Conservation (phyloP, 2,329 filamentous ascomycete species). For the Fusarium burgessii region DNA sequence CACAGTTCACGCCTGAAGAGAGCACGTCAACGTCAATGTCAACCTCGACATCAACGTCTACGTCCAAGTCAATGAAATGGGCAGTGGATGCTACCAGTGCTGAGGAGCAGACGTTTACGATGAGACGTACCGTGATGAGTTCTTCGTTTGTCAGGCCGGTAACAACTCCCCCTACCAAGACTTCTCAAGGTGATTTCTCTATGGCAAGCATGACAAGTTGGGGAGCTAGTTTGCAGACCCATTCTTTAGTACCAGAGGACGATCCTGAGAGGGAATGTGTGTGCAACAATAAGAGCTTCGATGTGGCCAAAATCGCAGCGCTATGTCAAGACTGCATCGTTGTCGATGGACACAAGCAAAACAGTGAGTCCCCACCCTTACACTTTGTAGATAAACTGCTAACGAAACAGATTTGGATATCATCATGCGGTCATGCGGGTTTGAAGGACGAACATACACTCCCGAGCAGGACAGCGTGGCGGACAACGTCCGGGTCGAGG, state of each 20-base stretch:
- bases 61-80: conserved; percentile 2
- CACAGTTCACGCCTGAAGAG: conserved; percentile 24
- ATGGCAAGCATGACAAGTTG: conserved; percentile 13
- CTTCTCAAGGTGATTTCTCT: neutral
- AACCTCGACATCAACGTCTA: neutral
- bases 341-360: conserved; percentile 47
- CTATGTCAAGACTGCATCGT: conserved; percentile 56
- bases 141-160: conserved; percentile 13
- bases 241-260: conserved; percentile 31
- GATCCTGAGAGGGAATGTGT: conserved; percentile 53
- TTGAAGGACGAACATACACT: conserved; percentile 47
- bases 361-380: conserved; percentile 45
- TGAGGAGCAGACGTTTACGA: conserved; percentile 7
- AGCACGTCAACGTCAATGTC: conserved; percentile 17
- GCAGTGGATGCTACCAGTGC: conserved; percentile 11
- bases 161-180: conserved; percentile 8
- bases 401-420: conserved; percentile 50
- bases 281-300: conserved; percentile 55
- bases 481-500: conserved; percentile 51
- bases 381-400: neutral
- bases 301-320: conserved; percentile 54
- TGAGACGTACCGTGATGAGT: conserved; percentile 9
- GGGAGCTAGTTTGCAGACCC: conserved; percentile 27
- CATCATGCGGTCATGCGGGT: conserved; percentile 54
- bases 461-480: conserved; percentile 49